Evolutionary conservation across 345 rosid genomes (phyloP).

Genomic region (Erucastrum elatum): DNA sequence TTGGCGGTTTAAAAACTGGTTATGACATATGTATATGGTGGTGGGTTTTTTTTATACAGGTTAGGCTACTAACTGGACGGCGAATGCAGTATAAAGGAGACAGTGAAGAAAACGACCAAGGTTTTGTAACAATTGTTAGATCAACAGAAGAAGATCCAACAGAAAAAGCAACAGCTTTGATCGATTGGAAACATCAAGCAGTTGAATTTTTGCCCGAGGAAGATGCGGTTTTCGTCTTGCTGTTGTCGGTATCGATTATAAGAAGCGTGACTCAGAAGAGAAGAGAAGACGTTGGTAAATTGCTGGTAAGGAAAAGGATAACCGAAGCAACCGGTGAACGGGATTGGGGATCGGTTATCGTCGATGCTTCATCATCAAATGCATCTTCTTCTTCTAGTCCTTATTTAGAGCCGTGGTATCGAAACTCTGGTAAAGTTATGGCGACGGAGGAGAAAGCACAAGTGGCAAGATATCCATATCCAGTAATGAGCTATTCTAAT

Average conservation of each 20-base stretch:
- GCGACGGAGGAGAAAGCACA: constrained; percentile 38
- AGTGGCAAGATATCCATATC: constrained; percentile 52
- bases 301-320: constrained; percentile 62
- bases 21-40: neutral
- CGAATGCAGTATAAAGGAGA: constrained; percentile 59
- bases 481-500: constrained; percentile 46
- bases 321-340: constrained; percentile 67
- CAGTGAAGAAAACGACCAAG: constrained; percentile 33
- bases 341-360: constrained; percentile 79
- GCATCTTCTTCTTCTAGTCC: constrained; percentile 29
- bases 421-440: constrained; percentile 55
- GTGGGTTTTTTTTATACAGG: constrained; percentile 31
- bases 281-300: constrained; percentile 64
- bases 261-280: constrained; percentile 66
- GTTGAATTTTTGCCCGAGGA: constrained; percentile 73
- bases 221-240: constrained; percentile 65
- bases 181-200: constrained; percentile 76
- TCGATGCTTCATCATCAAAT: constrained; percentile 43
- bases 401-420: constrained; percentile 69
- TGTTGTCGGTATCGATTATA: constrained; percentile 63
- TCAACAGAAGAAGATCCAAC: constrained; percentile 56
- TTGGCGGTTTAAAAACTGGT: neutral
- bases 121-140: constrained; percentile 63
- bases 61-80: constrained; percentile 60
- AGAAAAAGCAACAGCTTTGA: constrained; percentile 73